These are phyloP conservation scores for Cetradonia linearis DNA, from an alignment of 495 filamentous ascomycete species.

Conservation along the genomic window DNA sequence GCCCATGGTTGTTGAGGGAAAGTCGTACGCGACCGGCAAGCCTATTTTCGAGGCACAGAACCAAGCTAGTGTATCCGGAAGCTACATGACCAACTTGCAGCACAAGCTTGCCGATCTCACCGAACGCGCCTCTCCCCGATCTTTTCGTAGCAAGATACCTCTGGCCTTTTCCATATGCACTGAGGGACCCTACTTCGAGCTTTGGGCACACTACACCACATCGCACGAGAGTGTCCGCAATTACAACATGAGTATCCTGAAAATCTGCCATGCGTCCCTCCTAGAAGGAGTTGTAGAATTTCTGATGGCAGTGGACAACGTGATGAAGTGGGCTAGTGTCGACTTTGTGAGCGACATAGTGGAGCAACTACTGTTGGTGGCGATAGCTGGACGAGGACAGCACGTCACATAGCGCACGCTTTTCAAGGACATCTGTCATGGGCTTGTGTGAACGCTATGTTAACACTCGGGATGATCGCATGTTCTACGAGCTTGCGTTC, in stretches of 20 bases:
- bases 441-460: background rate
- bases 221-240: background rate
- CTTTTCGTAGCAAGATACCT: conserved; percentile 13
- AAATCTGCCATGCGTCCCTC: background rate
- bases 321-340: background rate
- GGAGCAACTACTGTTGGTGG: background rate
- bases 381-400: background rate
- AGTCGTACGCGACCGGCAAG: conserved; percentile 23
- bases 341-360: background rate
- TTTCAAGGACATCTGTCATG: background rate
- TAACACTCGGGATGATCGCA: too few species aligned
- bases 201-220: conserved; percentile 22
- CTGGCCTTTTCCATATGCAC: conserved; percentile 27
- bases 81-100: conserved; percentile 25
- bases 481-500: too few species aligned
- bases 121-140: conserved; percentile 10
- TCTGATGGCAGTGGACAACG: background rate
- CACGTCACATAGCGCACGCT: background rate
- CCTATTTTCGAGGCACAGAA: conserved; percentile 25
- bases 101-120: conserved; percentile 22
- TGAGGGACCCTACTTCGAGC: conserved; percentile 24
- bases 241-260: background rate
- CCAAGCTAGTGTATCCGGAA: conserved; percentile 27
- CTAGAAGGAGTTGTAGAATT: background rate
- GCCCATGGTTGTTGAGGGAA: conserved; percentile 21